Evolutionary conservation across 495 filamentous ascomycete species (phyloP).

Genomic region (Eremomyces bilateralis): DNA sequence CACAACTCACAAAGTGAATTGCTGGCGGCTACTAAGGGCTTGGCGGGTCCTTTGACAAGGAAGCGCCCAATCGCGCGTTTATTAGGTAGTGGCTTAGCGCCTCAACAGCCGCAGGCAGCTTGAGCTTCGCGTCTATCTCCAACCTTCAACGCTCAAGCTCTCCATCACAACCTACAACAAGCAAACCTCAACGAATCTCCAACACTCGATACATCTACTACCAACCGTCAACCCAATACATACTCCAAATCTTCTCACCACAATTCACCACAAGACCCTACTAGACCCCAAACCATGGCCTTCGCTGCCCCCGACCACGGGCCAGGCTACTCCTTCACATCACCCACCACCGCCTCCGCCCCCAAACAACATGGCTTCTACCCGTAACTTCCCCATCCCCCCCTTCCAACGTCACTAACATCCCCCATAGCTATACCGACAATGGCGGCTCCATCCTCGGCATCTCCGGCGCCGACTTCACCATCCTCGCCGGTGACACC

Average conservation of each 20-base stretch:
- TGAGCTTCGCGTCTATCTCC: neutral
- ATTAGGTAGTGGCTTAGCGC: neutral
- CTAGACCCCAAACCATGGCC: no score
- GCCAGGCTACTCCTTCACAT: slow-evolving; percentile 38
- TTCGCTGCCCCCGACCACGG: slow-evolving; percentile 13
- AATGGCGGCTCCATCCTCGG: slow-evolving; percentile 93
- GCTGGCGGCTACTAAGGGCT: no score
- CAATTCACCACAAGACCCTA: no score
- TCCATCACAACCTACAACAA: neutral
- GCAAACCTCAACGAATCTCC: neutral
- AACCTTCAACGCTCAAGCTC: slow-evolving; percentile 4
- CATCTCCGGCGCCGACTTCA: slow-evolving; percentile 81
- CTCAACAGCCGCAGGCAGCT: neutral
- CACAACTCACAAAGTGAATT: no score
- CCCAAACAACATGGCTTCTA: slow-evolving; percentile 69
- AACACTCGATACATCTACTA: neutral
- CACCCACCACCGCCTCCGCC: slow-evolving; percentile 21
- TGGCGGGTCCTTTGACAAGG: no score
- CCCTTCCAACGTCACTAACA: slow-evolving; percentile 1
- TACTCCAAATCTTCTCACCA: slow-evolving; percentile 4
- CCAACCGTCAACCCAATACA: no score
- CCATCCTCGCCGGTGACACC: slow-evolving; percentile 91
- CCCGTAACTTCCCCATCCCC: slow-evolving; percentile 37
- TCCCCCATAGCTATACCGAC: slow-evolving; percentile 62
- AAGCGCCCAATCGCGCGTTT: no score